Evolutionary conservation across 352 stramenopile species (phyloP).

Genomic region (Phytophthora tubulina): DNA sequence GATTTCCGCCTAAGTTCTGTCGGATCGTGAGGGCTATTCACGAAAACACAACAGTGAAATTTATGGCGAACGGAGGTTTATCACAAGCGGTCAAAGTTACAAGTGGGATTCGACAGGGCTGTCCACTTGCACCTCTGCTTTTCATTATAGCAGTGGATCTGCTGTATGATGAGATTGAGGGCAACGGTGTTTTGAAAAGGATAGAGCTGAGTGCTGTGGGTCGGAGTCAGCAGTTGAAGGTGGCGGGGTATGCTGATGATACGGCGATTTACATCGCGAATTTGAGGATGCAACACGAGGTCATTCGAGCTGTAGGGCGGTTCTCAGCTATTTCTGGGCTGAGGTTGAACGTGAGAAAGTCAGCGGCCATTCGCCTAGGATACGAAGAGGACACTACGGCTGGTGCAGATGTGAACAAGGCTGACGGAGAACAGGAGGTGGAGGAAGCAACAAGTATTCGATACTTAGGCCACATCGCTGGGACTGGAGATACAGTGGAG

Average conservation of each 20-base stretch:
- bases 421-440: neutral
- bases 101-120: slow-evolving; percentile 14
- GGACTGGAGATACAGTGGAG: neutral
- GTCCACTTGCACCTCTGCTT: slow-evolving; percentile 1
- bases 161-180: neutral
- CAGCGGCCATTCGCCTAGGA: neutral
- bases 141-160: slow-evolving; percentile 16
- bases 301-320: neutral
- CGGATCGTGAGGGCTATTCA: neutral
- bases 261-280: neutral
- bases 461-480: slow-evolving; percentile 11
- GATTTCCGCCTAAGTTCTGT: neutral
- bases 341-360: slow-evolving; percentile 8
- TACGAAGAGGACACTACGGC: neutral
- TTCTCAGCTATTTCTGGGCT: slow-evolving; percentile 2
- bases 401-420: neutral
- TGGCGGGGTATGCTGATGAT: slow-evolving; percentile 18
- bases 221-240: neutral
- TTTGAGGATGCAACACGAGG: neutral
- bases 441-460: neutral
- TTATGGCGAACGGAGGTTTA: slow-evolving; percentile 10
- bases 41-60: neutral
- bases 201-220: neutral
- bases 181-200: neutral
- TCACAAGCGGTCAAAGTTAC: neutral